phyloP scores from a whole-genome alignment of 2,329 filamentous ascomycete genomes.

The Graphilbum ipis-grandicollis region DNA sequence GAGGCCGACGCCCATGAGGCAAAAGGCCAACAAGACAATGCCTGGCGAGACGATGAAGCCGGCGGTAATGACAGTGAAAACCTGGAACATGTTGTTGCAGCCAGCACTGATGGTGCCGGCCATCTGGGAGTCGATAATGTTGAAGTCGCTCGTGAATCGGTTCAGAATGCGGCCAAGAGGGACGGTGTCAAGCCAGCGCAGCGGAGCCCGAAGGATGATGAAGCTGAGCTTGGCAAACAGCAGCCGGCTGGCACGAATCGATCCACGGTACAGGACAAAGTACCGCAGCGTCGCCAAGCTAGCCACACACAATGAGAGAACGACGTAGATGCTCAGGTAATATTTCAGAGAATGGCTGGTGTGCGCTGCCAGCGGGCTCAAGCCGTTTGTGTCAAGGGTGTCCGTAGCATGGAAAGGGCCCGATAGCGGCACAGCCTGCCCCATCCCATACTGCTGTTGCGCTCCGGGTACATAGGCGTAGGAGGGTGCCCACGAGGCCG shows the following conservation, averaged over 20 bases:
- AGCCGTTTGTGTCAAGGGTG: background rate
- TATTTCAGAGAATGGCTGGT: slow-evolving; percentile 28
- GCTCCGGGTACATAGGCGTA: background rate
- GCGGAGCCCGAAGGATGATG: slow-evolving; percentile 50
- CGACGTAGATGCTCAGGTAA: slow-evolving; percentile 53
- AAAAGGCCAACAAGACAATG: slow-evolving; percentile 42
- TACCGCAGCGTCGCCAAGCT: slow-evolving; percentile 45
- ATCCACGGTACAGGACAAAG: slow-evolving; percentile 44
- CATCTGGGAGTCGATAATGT: slow-evolving; percentile 51
- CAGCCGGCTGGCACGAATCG: slow-evolving; percentile 48
- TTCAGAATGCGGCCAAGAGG: slow-evolving; percentile 63
- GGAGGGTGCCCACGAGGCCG: background rate
- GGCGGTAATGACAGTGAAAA: slow-evolving; percentile 50
- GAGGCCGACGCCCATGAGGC: slow-evolving; percentile 40
- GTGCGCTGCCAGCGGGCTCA: background rate
- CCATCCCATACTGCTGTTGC: background rate
- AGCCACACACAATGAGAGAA: slow-evolving; percentile 37
- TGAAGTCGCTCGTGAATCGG: slow-evolving; percentile 63
- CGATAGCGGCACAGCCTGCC: background rate
- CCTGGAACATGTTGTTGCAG: slow-evolving; percentile 38
- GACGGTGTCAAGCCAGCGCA: slow-evolving; percentile 69
- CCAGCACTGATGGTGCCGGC: slow-evolving; percentile 45
- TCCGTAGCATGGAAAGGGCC: too few species aligned
- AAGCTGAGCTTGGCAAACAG: slow-evolving; percentile 52
- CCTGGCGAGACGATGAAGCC: slow-evolving; percentile 49